These are phyloP conservation scores for Eutreptiella sp. DNA, from an alignment of 208 protist genomes.

Conservation along the genomic window DNA sequence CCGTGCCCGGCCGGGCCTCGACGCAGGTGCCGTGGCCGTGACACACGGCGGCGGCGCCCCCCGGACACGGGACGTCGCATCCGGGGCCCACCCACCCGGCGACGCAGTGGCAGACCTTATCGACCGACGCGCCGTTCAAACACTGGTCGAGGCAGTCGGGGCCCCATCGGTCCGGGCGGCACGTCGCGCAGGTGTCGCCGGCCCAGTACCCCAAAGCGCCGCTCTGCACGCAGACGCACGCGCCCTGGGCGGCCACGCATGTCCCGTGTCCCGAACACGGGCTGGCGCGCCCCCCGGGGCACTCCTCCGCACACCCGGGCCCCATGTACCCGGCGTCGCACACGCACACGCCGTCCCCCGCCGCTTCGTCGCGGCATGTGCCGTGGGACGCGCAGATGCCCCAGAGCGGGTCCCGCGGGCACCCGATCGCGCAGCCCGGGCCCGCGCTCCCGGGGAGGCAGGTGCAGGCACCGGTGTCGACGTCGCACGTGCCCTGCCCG, in stretches of 20 bases:
- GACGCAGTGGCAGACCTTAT: conserved; percentile 3
- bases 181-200: conserved; percentile 11
- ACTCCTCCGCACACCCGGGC: conserved; percentile 10
- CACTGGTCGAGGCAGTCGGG: conserved; percentile 15
- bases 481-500: neutral
- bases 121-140: neutral
- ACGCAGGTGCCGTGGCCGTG: conserved; percentile 1
- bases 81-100: neutral
- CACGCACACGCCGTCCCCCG: conserved; percentile 22
- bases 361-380: neutral
- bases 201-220: conserved; percentile 8
- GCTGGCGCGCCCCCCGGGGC: conserved; percentile 8
- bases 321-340: conserved; percentile 21
- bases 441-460: neutral
- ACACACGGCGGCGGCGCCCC: neutral
- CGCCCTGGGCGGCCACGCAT: neutral
- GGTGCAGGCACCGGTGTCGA: neutral
- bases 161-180: conserved; percentile 5
- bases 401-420: neutral
- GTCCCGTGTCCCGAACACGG: conserved; percentile 16
- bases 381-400: conserved; percentile 15
- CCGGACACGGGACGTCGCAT: neutral
- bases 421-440: neutral
- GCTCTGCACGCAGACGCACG: neutral
- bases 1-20: neutral